Base-by-base conservation (phyloP, 805 yeast species). In the Starmerella kuoi region DNA sequence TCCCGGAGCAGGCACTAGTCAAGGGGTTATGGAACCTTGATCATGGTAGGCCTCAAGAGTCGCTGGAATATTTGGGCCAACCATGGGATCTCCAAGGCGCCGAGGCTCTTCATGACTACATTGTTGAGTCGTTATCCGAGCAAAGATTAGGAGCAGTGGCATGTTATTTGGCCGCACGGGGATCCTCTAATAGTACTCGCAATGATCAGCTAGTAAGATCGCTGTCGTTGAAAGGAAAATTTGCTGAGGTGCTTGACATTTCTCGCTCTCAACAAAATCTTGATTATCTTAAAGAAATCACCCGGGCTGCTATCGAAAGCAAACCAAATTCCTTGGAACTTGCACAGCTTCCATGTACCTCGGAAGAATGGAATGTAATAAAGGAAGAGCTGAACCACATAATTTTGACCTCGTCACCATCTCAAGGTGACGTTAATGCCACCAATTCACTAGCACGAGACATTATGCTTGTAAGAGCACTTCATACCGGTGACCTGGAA, bases 271-370 rank as follows among this genome's bases (percentile, higher is more conserved):
- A 37, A 18, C 25, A 32, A 19, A 32, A 21, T 18, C 12, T 28
- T 15, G 37, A 33, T 14, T 42, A 30, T 26, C 44, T 50, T 14
- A 28, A 4, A n/a, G 41, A 21, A 11, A 38, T 44, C n/a, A 47
- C 48, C 6, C 36, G 32, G n/a, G 36, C 38, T 8, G 42, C 43
- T 14, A 35, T 39, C 15, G 28, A 17, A 11, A 25, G 24, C 38
- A 35, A 37, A 38, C 32, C 20, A 9, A 32, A 21, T 17, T 38
- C 45, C 11, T 15, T 31, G 19, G 47, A 37, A 26, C 41, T 50
- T 3, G 50, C 53, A n/a, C 53, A 50, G 45, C 45, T 49, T 21
- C 33, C 47, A 12, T 43, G 35, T 37, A 41, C 46, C 9, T 26
- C 45, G 12, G 50, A 42, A 21, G 53, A 50, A 31, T 50, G 54